These are phyloP conservation scores for Fistulina hepatica DNA, from an alignment of 1,284 basidiomycete species.

Conservation along the genomic window DNA sequence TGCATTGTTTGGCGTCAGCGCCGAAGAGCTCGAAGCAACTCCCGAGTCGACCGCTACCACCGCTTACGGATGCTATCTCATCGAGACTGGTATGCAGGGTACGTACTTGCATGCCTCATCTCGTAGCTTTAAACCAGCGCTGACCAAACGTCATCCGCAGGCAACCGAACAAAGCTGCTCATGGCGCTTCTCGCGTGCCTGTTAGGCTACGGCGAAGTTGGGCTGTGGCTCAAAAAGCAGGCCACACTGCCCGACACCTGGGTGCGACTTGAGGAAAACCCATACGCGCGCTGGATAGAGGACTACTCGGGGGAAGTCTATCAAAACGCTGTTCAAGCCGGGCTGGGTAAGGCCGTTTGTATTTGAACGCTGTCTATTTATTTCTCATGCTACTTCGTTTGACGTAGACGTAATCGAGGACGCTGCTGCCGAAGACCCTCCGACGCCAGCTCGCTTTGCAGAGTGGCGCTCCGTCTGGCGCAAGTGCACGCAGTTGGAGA, in stretches of 20 bases:
- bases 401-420: constrained; percentile 43
- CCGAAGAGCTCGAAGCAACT: constrained; percentile 47
- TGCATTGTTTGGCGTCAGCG: constrained; percentile 53
- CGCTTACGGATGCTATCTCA: constrained; percentile 79
- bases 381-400: constrained; percentile 1
- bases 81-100: constrained; percentile 70
- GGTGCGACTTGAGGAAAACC: constrained; percentile 56
- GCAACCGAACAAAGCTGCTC: constrained; percentile 63
- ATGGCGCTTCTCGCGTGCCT: constrained; percentile 83
- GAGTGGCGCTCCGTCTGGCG: constrained; percentile 73
- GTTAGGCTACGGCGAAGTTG: constrained; percentile 92
- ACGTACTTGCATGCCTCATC: constrained; percentile 5
- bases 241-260: constrained; percentile 37
- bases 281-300: constrained; percentile 74
- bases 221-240: constrained; percentile 63
- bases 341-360: constrained; percentile 41
- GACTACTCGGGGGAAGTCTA: constrained; percentile 68
- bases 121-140: not conserved
- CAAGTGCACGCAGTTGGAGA: constrained; percentile 71
- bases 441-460: constrained; percentile 47
- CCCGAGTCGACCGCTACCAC: constrained; percentile 62
- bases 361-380: not conserved
- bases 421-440: constrained; percentile 51
- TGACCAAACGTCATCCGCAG: constrained; percentile 22
- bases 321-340: constrained; percentile 58